Conservation (phyloP, 163 green algal genomes). For the Chlamydomonas reinhardtii region DNA sequence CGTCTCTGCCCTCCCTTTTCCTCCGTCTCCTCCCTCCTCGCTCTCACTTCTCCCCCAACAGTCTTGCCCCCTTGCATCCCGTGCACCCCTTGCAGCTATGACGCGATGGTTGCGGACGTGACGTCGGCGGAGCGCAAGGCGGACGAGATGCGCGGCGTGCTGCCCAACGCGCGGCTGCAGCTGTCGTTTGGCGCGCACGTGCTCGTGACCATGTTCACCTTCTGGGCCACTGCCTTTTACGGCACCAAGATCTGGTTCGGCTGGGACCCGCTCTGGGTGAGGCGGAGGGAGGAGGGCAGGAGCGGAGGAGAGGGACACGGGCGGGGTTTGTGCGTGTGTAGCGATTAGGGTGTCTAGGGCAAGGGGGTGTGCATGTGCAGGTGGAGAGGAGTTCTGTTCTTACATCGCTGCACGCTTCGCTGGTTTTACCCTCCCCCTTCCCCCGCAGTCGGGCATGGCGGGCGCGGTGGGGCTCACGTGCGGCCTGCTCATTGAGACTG, state of each 20-base stretch:
- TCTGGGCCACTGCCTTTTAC: slow-evolving; percentile 76
- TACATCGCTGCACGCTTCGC: too few species aligned
- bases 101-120: slow-evolving; percentile 76
- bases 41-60: too few species aligned
- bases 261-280: slow-evolving; percentile 53
- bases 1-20: too few species aligned
- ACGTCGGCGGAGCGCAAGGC: slow-evolving; percentile 63
- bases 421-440: too few species aligned
- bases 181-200: slow-evolving; percentile 77
- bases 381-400: too few species aligned
- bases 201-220: slow-evolving; percentile 80
- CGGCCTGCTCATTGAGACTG: slow-evolving; percentile 75
- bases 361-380: too few species aligned
- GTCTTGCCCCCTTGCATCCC: too few species aligned
- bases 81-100: slow-evolving; percentile 56
- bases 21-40: too few species aligned
- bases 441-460: slow-evolving; percentile 58
- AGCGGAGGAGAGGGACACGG: background rate
- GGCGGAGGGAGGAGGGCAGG: background rate
- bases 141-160: slow-evolving; percentile 50
- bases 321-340: background rate
- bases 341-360: too few species aligned
- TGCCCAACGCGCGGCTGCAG: slow-evolving; percentile 69
- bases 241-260: slow-evolving; percentile 51
- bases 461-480: slow-evolving; percentile 64